These are phyloP conservation scores for Thermothielavioides terrestris DNA, from an alignment of 495 filamentous ascomycete genomes.

Conservation along the genomic window DNA sequence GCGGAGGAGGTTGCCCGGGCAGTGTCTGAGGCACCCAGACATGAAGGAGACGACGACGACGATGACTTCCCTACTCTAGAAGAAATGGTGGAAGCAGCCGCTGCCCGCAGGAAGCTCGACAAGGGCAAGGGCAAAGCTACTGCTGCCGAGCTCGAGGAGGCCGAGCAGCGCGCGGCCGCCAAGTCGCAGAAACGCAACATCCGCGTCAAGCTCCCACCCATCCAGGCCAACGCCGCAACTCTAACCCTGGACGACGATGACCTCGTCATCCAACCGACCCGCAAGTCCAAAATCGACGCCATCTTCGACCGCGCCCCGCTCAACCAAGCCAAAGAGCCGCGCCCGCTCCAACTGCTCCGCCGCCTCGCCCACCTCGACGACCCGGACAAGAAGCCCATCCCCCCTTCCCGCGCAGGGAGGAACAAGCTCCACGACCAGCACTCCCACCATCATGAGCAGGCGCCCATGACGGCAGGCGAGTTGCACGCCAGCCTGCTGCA, in stretches of 20 bases:
- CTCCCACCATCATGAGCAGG: slow-evolving; percentile 24
- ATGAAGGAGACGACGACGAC: slow-evolving; percentile 15
- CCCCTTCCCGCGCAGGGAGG: slow-evolving; percentile 4
- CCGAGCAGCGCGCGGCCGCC: background rate
- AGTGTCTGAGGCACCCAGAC: background rate
- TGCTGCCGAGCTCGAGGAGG: slow-evolving; percentile 20
- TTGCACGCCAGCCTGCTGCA: slow-evolving; percentile 58
- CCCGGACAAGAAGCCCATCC: slow-evolving; percentile 34
- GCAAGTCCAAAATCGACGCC: slow-evolving; percentile 38
- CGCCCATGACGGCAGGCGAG: slow-evolving; percentile 57
- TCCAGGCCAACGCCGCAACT: slow-evolving; percentile 21
- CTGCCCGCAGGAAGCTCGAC: slow-evolving; percentile 26
- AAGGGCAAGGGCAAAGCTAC: slow-evolving; percentile 50
- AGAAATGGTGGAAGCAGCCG: slow-evolving; percentile 11
- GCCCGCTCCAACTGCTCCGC: slow-evolving; percentile 58
- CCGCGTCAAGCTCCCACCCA: slow-evolving; percentile 33
- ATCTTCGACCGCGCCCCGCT: slow-evolving; percentile 63
- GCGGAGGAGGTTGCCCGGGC: background rate
- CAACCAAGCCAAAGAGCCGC: slow-evolving; percentile 49
- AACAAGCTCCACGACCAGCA: slow-evolving; percentile 23
- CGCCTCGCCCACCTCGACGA: slow-evolving; percentile 64
- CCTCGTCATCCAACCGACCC: slow-evolving; percentile 29
- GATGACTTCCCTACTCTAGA: slow-evolving; percentile 30
- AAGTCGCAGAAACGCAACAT: slow-evolving; percentile 30
- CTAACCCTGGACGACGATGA: slow-evolving; percentile 33